Conservation (phyloP, 306 rosid species). For the Vigna radiata region DNA sequence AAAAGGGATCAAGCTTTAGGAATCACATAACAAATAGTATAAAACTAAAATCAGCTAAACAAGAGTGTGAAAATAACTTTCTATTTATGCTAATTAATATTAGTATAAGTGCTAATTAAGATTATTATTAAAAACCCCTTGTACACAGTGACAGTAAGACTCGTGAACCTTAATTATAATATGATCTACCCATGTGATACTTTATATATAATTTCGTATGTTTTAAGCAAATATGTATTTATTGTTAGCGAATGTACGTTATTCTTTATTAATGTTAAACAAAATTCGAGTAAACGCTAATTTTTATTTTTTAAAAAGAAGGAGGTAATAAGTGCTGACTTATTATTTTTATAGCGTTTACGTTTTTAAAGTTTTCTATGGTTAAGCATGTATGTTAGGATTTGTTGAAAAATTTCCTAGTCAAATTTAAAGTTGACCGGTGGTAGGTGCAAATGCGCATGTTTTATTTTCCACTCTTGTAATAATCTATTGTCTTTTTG, state of each 20-base stretch:
- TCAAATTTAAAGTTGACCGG: no score
- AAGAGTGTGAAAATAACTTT: neutral
- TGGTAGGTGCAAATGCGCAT: no score
- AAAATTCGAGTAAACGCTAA: neutral
- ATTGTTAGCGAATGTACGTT: no score
- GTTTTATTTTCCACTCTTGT: no score
- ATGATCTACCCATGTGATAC: neutral
- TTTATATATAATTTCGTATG: neutral
- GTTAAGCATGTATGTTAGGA: no score
- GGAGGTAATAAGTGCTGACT: no score
- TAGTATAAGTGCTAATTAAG: neutral
- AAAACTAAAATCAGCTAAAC: neutral
- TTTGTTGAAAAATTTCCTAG: no score
- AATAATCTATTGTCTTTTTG: no score
- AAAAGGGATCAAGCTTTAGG: neutral
- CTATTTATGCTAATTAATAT: neutral
- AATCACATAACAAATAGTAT: neutral
- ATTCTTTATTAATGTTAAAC: neutral
- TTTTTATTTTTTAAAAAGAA: no score
- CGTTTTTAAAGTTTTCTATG: no score
- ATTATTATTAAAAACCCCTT: neutral
- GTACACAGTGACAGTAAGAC: neutral
- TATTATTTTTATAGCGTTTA: no score
- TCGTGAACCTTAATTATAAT: neutral
- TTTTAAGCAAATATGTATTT: neutral